Conservation (phyloP, 768 basidiomycete species). For the Royoungia palumana region DNA sequence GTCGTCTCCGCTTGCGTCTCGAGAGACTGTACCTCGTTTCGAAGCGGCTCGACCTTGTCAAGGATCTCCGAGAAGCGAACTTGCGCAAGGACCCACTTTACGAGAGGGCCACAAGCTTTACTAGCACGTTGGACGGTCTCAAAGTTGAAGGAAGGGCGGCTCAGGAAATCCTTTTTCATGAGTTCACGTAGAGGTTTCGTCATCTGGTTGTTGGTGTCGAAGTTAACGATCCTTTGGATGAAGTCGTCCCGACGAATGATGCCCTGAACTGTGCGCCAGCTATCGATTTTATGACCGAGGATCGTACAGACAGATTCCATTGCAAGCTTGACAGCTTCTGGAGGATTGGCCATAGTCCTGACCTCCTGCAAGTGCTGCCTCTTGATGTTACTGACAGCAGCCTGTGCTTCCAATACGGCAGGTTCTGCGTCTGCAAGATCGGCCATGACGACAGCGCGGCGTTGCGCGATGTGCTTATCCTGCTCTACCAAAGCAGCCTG, state of each 20-base stretch:
- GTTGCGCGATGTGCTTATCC: slow-evolving; percentile 84
- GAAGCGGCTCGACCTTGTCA: slow-evolving; percentile 93
- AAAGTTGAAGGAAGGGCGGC: slow-evolving; percentile 87
- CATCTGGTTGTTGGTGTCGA: slow-evolving; percentile 90
- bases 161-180: slow-evolving; percentile 93
- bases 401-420: slow-evolving; percentile 90
- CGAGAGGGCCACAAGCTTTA: slow-evolving; percentile 95
- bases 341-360: slow-evolving; percentile 96
- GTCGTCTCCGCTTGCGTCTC: slow-evolving; percentile 93
- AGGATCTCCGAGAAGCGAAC: slow-evolving; percentile 96
- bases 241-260: slow-evolving; percentile 97
- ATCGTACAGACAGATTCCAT: slow-evolving; percentile 99
- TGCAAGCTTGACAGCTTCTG: slow-evolving; percentile 93
- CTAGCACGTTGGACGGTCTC: slow-evolving; percentile 94
- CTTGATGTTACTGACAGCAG: slow-evolving; percentile 97
- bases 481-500: slow-evolving; percentile 92
- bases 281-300: slow-evolving; percentile 94
- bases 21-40: slow-evolving; percentile 91
- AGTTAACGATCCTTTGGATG: slow-evolving; percentile 92
- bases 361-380: slow-evolving; percentile 96
- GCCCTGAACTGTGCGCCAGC: slow-evolving; percentile 93
- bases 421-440: slow-evolving; percentile 98
- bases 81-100: slow-evolving; percentile 98
- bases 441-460: slow-evolving; percentile 84
- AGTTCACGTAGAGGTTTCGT: slow-evolving; percentile 81